A percentile compares a stretch with the other conserved stretches of the same genome.
Conservation (phyloP, 129 eudicot genomes). For the Daucus carota region DNA sequence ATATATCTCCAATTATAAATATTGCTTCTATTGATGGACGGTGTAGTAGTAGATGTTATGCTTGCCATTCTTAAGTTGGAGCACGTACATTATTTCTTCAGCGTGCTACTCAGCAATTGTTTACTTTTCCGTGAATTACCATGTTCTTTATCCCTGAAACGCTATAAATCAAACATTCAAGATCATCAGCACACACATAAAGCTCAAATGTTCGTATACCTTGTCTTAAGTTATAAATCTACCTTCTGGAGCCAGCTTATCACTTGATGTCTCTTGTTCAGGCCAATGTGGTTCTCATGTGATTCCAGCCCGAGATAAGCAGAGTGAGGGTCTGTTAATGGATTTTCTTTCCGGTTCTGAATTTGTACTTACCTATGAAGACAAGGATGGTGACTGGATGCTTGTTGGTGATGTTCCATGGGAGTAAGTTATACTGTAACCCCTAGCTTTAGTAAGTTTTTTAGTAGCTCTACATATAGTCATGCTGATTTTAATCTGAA, state of each 20-base stretch:
- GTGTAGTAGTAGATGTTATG: neutral
- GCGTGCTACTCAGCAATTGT: neutral
- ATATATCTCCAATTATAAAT: neutral
- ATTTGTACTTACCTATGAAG: constrained; percentile 59
- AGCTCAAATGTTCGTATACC: neutral
- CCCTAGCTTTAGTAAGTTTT: neutral
- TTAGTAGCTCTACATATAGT: neutral
- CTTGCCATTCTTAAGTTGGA: neutral
- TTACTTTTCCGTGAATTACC: neutral
- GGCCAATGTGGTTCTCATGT: constrained; percentile 46
- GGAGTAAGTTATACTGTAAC: constrained; percentile 39
- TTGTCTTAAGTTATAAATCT: neutral
- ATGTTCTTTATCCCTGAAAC: neutral
- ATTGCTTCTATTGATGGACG: neutral
- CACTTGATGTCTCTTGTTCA: constrained; percentile 2
- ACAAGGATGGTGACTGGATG: constrained; percentile 75
- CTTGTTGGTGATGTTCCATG: constrained; percentile 82
- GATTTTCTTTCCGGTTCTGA: constrained; percentile 51
- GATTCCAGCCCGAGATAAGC: constrained; percentile 31
- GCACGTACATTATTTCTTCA: neutral
- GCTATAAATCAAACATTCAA: neutral
- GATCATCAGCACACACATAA: neutral
- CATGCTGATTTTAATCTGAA: neutral
- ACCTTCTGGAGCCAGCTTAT: neutral
- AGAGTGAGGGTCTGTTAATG: constrained; percentile 33